A percentile compares a stretch with the other conserved stretches of the same genome.
Conservation (phyloP, 1,284 basidiomycete genomes). For the Heterobasidion irregulare region DNA sequence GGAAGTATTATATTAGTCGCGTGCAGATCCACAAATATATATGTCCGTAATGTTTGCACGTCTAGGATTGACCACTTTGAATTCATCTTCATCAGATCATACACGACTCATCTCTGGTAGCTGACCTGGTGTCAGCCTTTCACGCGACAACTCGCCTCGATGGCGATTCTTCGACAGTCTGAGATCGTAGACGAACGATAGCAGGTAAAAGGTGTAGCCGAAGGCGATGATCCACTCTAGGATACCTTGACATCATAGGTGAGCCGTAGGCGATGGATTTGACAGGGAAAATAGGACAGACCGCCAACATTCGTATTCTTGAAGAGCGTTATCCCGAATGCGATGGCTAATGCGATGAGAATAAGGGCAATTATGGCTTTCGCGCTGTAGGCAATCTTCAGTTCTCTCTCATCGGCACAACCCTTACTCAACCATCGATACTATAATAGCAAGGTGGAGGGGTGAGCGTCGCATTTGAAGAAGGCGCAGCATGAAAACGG, state of each 20-base stretch:
- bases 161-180: slow-evolving; percentile 39
- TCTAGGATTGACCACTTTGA: no score
- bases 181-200: slow-evolving; percentile 65
- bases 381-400: slow-evolving; percentile 48
- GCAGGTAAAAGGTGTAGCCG: slow-evolving; percentile 61
- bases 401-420: slow-evolving; percentile 33
- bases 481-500: neutral
- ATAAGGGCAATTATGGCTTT: slow-evolving; percentile 52
- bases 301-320: slow-evolving; percentile 40
- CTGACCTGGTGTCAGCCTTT: neutral
- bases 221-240: slow-evolving; percentile 70
- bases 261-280: neutral
- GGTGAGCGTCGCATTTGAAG: neutral
- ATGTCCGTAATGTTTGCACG: no score
- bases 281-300: slow-evolving; percentile 17
- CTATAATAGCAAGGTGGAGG: slow-evolving; percentile 21
- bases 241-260: slow-evolving; percentile 29
- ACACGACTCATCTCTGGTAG: neutral
- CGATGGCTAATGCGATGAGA: slow-evolving; percentile 53
- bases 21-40: no score
- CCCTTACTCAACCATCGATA: slow-evolving; percentile 59
- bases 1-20: no score
- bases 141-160: slow-evolving; percentile 19
- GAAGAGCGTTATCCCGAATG: slow-evolving; percentile 47
- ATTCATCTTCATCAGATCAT: neutral